These are phyloP conservation scores for Nannochloris sp. DNA, from an alignment of 139 green algal species.

Conservation along the genomic window DNA sequence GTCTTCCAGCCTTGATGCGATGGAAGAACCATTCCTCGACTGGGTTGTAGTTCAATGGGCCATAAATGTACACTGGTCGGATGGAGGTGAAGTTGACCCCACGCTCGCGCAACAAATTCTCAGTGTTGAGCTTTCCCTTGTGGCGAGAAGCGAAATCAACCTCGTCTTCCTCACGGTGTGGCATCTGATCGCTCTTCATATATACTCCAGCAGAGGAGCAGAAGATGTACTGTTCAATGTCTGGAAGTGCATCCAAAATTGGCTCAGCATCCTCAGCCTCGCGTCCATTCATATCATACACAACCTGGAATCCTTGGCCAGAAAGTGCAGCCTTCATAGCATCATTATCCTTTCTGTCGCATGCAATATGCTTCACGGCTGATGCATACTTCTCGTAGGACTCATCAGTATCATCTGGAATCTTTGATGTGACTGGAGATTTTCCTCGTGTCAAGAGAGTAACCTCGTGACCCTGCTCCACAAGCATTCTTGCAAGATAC, in stretches of 20 bases:
- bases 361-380: slow-evolving; percentile 81
- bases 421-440: slow-evolving; percentile 67
- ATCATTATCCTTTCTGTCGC: slow-evolving; percentile 68
- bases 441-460: slow-evolving; percentile 93
- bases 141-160: slow-evolving; percentile 82
- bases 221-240: slow-evolving; percentile 82
- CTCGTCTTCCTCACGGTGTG: slow-evolving; percentile 83
- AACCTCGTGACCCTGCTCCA: slow-evolving; percentile 82
- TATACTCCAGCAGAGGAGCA: slow-evolving; percentile 90
- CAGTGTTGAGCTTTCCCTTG: slow-evolving; percentile 96
- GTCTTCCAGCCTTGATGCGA: slow-evolving; percentile 71
- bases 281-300: slow-evolving; percentile 97
- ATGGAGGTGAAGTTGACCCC: slow-evolving; percentile 83
- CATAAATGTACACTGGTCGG: slow-evolving; percentile 96
- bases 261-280: slow-evolving; percentile 69
- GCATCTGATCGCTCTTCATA: slow-evolving; percentile 89
- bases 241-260: slow-evolving; percentile 60
- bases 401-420: slow-evolving; percentile 81
- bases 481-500: slow-evolving; percentile 84
- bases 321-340: slow-evolving; percentile 56
- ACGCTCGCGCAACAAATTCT: slow-evolving; percentile 61
- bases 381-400: slow-evolving; percentile 59
- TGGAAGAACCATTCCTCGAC: slow-evolving; percentile 91
- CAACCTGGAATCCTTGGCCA: slow-evolving; percentile 76
- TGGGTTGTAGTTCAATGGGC: slow-evolving; percentile 97